phyloP scores from a whole-genome alignment of 768 basidiomycete species.

The Inosperma sp. region DNA sequence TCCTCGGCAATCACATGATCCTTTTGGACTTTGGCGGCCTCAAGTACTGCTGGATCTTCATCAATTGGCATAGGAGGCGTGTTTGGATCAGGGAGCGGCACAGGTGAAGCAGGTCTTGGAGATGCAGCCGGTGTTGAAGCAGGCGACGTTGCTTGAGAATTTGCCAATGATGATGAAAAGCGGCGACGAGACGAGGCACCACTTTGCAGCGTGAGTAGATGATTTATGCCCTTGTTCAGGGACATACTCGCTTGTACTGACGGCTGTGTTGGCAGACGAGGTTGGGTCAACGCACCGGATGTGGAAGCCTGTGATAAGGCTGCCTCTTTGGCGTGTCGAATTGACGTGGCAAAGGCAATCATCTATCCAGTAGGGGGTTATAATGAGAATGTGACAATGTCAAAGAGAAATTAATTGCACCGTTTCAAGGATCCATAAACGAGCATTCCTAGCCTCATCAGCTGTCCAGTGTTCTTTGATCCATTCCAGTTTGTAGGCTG shows the following conservation, averaged over 20 bases:
- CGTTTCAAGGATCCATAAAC: not conserved
- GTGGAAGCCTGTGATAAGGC: not conserved
- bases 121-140: not conserved
- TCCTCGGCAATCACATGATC: not conserved
- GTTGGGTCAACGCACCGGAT: not conserved
- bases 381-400: not conserved
- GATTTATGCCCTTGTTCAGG: not conserved
- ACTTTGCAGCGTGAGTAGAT: not conserved
- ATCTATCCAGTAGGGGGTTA: not conserved
- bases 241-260: not conserved
- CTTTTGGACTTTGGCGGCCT: not conserved
- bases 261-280: not conserved
- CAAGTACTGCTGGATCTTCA: not conserved
- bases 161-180: too few relatives aligned
- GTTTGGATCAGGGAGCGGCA: not conserved
- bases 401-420: not conserved
- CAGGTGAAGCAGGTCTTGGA: not conserved
- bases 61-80: not conserved
- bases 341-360: not conserved
- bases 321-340: not conserved
- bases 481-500: not conserved
- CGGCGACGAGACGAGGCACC: not conserved
- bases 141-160: not conserved
- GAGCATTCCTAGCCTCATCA: not conserved
- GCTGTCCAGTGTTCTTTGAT: not conserved